phyloP scores from a whole-genome alignment of 495 filamentous ascomycete species.

The Annulohypoxylon bovei region DNA sequence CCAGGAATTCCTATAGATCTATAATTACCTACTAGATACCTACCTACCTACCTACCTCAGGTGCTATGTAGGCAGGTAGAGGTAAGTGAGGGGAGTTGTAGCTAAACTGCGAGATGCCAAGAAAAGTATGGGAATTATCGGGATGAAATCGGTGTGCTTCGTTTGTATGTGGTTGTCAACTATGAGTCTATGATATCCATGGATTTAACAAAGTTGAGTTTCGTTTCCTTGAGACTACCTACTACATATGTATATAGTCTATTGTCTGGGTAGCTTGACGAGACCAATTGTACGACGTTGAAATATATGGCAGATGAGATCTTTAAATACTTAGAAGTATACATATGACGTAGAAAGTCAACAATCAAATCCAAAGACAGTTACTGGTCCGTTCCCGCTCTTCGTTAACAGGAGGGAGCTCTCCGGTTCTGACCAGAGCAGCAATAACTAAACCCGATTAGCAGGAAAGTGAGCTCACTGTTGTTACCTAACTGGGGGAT shows the following conservation, averaged over 20 bases:
- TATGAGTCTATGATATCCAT: neutral
- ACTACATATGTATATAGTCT: too few relatives aligned
- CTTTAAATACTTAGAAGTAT: neutral
- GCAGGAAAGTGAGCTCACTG: slow-evolving; percentile 34
- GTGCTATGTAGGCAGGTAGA: neutral
- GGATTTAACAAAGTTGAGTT: neutral
- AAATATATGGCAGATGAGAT: neutral
- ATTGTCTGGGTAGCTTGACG: too few relatives aligned
- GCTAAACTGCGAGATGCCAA: neutral
- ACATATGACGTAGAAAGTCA: slow-evolving; percentile 14
- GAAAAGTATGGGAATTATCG: neutral
- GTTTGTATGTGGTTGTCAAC: neutral
- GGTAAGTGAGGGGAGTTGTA: neutral
- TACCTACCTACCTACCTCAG: too few relatives aligned
- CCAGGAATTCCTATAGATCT: neutral
- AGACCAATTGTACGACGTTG: neutral
- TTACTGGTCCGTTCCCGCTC: neutral
- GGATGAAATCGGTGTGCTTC: neutral
- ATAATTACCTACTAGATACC: neutral
- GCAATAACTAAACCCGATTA: slow-evolving; percentile 22
- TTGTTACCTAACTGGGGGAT: neutral
- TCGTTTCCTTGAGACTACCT: neutral
- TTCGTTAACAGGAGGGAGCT: slow-evolving; percentile 10
- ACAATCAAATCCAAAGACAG: neutral
- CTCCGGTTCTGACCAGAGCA: slow-evolving; percentile 14